Conservation (phyloP, 129 eudicot genomes). For the Solidago caesia region DNA sequence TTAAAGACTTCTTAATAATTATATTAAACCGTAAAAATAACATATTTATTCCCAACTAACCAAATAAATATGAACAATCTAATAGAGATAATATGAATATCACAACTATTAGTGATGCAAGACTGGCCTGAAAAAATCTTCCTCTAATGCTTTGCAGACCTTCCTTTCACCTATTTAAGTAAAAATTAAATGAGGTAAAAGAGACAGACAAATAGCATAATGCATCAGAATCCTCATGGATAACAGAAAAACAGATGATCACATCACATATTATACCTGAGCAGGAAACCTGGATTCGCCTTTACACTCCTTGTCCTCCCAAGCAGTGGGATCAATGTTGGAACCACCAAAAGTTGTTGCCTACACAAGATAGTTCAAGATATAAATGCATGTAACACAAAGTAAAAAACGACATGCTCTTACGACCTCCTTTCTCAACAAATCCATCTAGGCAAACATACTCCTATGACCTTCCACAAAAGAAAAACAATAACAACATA, state of each 20-base stretch:
- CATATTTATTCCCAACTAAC: too few relatives aligned
- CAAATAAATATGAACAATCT: too few relatives aligned
- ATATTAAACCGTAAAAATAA: too few relatives aligned
- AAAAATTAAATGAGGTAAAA: not conserved
- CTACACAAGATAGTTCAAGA: constrained; percentile 35
- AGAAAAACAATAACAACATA: too few relatives aligned
- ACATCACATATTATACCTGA: constrained; percentile 52
- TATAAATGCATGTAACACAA: not conserved
- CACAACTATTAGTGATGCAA: constrained; percentile 67
- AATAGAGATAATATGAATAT: too few relatives aligned
- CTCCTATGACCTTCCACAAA: too few relatives aligned
- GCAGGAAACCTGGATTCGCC: constrained; percentile 99
- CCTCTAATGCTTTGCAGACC: constrained; percentile 90
- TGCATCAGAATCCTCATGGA: not conserved
- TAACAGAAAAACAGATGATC: not conserved
- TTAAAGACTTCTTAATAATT: too few relatives aligned
- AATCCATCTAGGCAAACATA: too few relatives aligned
- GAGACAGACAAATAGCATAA: not conserved
- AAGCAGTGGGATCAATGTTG: constrained; percentile 98
- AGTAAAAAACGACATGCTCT: not conserved
- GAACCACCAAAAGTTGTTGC: constrained; percentile 96
- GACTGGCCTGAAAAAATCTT: constrained; percentile 97
- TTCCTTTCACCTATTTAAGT: constrained; percentile 68
- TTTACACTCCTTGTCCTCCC: constrained; percentile 99
- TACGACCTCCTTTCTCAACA: too few relatives aligned